Conservation (phyloP, 345 rosid species). For the Bretschneidera sinensis region DNA sequence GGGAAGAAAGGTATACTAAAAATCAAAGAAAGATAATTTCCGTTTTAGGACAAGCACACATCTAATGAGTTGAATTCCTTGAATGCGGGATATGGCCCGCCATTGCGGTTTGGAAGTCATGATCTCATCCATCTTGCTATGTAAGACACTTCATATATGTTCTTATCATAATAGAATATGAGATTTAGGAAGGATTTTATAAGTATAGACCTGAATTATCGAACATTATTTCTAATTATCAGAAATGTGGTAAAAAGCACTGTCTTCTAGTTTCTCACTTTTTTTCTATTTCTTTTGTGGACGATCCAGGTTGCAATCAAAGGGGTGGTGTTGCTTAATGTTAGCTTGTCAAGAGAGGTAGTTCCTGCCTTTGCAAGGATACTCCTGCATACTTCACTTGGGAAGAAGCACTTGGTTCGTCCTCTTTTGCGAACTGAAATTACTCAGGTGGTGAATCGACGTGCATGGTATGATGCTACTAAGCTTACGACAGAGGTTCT, state of each 20-base stretch:
- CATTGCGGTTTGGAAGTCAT: neutral
- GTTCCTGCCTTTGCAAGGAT: slow-evolving; percentile 91
- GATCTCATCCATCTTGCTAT: neutral
- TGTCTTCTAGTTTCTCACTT: neutral
- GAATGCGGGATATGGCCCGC: neutral
- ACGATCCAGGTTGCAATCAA: slow-evolving; percentile 45
- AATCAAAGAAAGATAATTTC: too few species aligned
- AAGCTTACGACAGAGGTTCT: slow-evolving; percentile 78
- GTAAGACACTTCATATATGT: neutral
- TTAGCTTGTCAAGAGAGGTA: slow-evolving; percentile 84
- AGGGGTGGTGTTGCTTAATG: slow-evolving; percentile 74
- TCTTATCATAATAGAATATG: too few species aligned
- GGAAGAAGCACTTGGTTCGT: slow-evolving; percentile 92
- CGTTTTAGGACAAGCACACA: too few species aligned
- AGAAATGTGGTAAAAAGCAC: too few species aligned
- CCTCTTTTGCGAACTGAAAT: slow-evolving; percentile 85
- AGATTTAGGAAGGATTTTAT: too few species aligned
- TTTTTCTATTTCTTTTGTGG: slow-evolving; percentile 8
- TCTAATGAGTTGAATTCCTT: too few species aligned
- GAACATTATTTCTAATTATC: too few species aligned
- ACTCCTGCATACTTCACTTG: slow-evolving; percentile 79
- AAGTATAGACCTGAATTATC: too few species aligned
- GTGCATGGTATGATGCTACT: slow-evolving; percentile 90
- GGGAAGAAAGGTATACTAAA: too few species aligned
- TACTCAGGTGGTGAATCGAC: slow-evolving; percentile 85